phyloP scores from a whole-genome alignment of 768 basidiomycete species.

The Lentinula boryana region DNA sequence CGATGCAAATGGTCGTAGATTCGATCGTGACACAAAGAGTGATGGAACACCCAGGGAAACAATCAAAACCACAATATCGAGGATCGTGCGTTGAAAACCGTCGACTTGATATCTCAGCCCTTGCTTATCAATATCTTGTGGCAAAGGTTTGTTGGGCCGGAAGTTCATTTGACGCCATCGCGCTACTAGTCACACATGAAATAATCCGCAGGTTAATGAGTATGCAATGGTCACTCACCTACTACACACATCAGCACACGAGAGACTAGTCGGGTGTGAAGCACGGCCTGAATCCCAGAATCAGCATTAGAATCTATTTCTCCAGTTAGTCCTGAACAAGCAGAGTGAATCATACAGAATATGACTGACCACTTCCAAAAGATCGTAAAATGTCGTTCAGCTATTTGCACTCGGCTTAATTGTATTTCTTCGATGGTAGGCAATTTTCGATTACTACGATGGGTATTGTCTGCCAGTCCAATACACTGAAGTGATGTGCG shows the following conservation, averaged over 20 bases:
- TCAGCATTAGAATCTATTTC: slow-evolving; percentile 22
- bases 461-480: too few species aligned
- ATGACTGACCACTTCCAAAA: slow-evolving; percentile 21
- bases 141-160: slow-evolving; percentile 63
- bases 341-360: not conserved
- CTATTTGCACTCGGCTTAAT: slow-evolving; percentile 72
- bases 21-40: slow-evolving; percentile 52
- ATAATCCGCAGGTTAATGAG: not conserved
- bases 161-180: slow-evolving; percentile 70
- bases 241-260: slow-evolving; percentile 58
- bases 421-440: slow-evolving; percentile 9
- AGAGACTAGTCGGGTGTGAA: slow-evolving; percentile 60
- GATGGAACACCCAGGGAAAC: slow-evolving; percentile 78
- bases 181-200: slow-evolving; percentile 25
- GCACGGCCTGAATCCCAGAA: slow-evolving; percentile 36
- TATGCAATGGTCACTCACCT: slow-evolving; percentile 34
- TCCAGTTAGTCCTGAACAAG: not conserved
- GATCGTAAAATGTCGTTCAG: slow-evolving; percentile 54
- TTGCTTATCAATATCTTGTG: slow-evolving; percentile 36
- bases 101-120: slow-evolving; percentile 14
- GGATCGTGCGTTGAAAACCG: slow-evolving; percentile 40
- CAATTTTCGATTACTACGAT: too few species aligned
- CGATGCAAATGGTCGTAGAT: slow-evolving; percentile 27
- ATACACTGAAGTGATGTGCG: too few species aligned
- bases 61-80: slow-evolving; percentile 55